Conservation (phyloP, 768 basidiomycete species). For the Macrocybe gigantea region DNA sequence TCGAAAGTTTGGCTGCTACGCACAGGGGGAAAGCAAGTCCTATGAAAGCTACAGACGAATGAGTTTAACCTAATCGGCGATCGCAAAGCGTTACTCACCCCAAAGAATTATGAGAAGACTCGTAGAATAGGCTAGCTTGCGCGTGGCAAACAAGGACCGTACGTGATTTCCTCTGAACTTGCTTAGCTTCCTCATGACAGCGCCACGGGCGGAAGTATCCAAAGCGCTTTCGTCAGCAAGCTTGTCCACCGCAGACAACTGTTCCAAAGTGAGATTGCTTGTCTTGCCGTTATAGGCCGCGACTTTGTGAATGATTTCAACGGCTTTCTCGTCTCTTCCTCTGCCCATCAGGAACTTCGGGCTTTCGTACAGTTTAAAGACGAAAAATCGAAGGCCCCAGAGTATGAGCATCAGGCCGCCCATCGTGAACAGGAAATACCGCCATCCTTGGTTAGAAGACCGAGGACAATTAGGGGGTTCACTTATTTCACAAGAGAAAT, state of each 20-base stretch:
- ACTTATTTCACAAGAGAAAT: conserved; percentile 51
- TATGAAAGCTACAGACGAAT: conserved; percentile 47
- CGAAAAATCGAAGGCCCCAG: conserved; percentile 57
- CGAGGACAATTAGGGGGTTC: conserved; percentile 30
- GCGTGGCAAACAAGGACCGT: conserved; percentile 56
- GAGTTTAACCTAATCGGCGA: neutral
- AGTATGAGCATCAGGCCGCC: conserved; percentile 64
- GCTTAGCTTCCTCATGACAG: conserved; percentile 32
- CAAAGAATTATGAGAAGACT: conserved; percentile 52
- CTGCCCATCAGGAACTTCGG: conserved; percentile 71
- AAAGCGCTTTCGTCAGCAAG: conserved; percentile 4
- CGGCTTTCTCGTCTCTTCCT: conserved; percentile 56
- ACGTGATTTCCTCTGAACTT: conserved; percentile 36
- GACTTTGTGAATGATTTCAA: conserved; percentile 55
- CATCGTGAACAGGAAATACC: conserved; percentile 70
- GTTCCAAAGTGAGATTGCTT: conserved; percentile 43
- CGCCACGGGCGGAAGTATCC: conserved; percentile 10
- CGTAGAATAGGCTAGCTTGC: conserved; percentile 61
- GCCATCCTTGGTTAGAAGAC: conserved; percentile 64
- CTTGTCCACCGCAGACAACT: conserved; percentile 28
- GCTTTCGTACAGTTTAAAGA: conserved; percentile 63
- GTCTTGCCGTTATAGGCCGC: conserved; percentile 54
- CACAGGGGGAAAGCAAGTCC: conserved; percentile 74
- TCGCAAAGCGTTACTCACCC: conserved; percentile 20
- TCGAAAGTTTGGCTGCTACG: conserved; percentile 32